phyloP scores from a whole-genome alignment of 352 stramenopile species.

The Aphanomyces astaci region DNA sequence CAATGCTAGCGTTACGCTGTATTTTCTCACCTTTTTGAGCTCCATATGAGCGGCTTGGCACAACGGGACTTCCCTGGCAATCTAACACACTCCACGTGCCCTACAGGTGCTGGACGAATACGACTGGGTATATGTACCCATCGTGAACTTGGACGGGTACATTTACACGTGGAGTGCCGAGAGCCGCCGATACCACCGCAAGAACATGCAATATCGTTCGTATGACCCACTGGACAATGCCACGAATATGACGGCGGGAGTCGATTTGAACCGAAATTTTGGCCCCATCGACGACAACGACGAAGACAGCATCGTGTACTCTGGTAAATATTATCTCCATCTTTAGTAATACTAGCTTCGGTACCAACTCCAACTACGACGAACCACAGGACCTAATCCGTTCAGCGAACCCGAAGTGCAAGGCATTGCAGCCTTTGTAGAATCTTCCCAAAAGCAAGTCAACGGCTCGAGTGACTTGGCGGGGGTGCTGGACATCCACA shows the following conservation, averaged over 20 bases:
- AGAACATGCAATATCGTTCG: slow-evolving; percentile 26
- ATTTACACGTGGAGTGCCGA: slow-evolving; percentile 25
- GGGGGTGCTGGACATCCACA: slow-evolving; percentile 61
- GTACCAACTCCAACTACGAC: too few relatives aligned
- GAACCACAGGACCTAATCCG: neutral
- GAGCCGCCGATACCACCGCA: slow-evolving; percentile 26
- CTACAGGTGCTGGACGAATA: too few relatives aligned
- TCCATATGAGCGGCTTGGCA: too few relatives aligned
- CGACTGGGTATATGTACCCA: slow-evolving; percentile 31
- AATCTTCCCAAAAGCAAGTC: neutral
- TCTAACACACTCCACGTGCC: too few relatives aligned
- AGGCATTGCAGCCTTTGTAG: neutral
- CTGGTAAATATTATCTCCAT: neutral
- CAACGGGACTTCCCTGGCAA: too few relatives aligned
- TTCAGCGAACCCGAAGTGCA: slow-evolving; percentile 8
- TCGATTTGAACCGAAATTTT: slow-evolving; percentile 36
- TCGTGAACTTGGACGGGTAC: slow-evolving; percentile 33
- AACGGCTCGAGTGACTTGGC: slow-evolving; percentile 25
- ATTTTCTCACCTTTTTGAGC: too few relatives aligned
- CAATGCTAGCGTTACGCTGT: too few relatives aligned
- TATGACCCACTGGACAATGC: neutral
- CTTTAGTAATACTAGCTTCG: too few relatives aligned
- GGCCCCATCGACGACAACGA: slow-evolving; percentile 15
- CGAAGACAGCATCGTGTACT: neutral
- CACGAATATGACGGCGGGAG: slow-evolving; percentile 12